These are phyloP conservation scores for Beauveria sp. DNA, from an alignment of 2,329 filamentous ascomycete genomes.

Conservation along the genomic window DNA sequence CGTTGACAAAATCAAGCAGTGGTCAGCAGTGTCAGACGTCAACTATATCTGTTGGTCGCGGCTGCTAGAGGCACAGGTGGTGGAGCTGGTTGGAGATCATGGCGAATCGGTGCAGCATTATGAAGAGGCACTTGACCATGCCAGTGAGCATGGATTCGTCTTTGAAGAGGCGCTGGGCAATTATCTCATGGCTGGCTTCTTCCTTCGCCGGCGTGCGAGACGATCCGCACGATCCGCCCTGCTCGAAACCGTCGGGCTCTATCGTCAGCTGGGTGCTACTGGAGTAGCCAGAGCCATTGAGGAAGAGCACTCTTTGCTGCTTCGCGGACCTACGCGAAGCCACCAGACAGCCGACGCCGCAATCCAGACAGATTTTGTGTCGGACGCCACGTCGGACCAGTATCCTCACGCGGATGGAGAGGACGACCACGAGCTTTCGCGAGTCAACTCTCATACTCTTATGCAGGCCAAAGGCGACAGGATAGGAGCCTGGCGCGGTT, in stretches of 20 bases:
- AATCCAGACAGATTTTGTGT: conserved; percentile 64
- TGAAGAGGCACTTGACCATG: conserved; percentile 65
- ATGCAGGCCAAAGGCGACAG: conserved; percentile 48
- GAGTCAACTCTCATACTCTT: conserved; percentile 36
- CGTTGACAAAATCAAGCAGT: conserved; percentile 55
- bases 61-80: conserved; percentile 60
- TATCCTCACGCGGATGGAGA: conserved; percentile 42
- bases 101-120: conserved; percentile 55
- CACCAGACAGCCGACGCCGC: conserved; percentile 53
- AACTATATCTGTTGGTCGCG: conserved; percentile 67
- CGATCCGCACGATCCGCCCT: conserved; percentile 63
- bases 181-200: conserved; percentile 65
- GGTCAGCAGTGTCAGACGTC: conserved; percentile 55
- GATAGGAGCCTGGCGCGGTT: conserved; percentile 56
- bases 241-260: conserved; percentile 59
- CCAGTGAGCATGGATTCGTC: conserved; percentile 55
- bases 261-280: conserved; percentile 59
- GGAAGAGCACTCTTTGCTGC: conserved; percentile 57
- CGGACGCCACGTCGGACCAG: conserved; percentile 44
- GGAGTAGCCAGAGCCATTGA: conserved; percentile 63
- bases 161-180: conserved; percentile 68
- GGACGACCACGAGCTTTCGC: conserved; percentile 33
- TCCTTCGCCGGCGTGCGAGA: conserved; percentile 56
- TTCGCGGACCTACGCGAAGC: conserved; percentile 54
- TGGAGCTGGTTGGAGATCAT: conserved; percentile 52